These are phyloP conservation scores for Metarhizium sp. DNA, from an alignment of 2,329 filamentous ascomycete genomes.

Conservation along the genomic window DNA sequence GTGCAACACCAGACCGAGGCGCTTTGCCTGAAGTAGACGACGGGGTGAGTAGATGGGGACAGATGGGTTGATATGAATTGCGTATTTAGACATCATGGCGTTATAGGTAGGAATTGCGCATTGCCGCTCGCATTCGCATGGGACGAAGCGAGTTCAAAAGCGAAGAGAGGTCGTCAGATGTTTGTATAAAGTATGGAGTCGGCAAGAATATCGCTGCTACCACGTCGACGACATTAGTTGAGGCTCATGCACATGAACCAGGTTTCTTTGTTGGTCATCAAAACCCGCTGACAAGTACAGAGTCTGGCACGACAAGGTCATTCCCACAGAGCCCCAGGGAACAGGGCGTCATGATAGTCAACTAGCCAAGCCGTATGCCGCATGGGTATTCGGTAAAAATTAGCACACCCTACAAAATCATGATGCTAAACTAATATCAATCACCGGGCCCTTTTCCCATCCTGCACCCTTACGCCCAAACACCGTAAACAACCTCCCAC, in stretches of 20 bases:
- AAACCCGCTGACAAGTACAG: too few relatives aligned
- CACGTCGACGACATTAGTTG: neutral
- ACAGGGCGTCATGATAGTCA: too few relatives aligned
- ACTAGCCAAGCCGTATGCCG: neutral
- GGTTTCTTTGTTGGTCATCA: too few relatives aligned
- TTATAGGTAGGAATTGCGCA: neutral
- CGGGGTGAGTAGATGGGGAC: neutral
- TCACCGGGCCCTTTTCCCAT: neutral
- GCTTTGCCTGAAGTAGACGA: constrained; percentile 12
- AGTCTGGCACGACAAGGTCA: too few relatives aligned
- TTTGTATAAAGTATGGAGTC: neutral
- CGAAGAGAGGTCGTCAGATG: neutral
- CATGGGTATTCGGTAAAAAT: neutral
- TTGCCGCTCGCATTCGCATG: neutral
- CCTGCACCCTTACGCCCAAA: neutral
- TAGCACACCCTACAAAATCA: neutral
- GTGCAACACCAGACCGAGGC: constrained; percentile 59
- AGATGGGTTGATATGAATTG: neutral
- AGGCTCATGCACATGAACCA: too few relatives aligned
- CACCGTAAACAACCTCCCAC: neutral
- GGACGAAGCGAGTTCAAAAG: neutral
- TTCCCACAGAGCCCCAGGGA: too few relatives aligned
- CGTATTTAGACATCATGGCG: neutral
- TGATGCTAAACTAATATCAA: too few relatives aligned
- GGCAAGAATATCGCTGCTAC: neutral